Evolutionary conservation across 2,329 filamentous ascomycete genomes (phyloP).

Genomic region (Scedosporium minutisporum): DNA sequence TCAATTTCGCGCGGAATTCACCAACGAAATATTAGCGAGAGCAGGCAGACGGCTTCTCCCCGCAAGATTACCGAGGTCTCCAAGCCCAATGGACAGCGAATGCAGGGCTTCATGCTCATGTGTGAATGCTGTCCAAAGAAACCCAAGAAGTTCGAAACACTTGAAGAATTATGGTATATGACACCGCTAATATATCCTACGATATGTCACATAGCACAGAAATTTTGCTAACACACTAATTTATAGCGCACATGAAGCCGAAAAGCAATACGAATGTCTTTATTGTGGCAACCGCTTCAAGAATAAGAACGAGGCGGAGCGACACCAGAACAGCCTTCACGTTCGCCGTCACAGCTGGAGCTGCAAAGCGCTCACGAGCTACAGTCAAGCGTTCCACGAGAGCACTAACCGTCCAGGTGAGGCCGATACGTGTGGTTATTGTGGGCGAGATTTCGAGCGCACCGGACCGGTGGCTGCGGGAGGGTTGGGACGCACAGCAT

Average conservation of each 20-base stretch:
- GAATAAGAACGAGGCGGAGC: slow-evolving; percentile 96
- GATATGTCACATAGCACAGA: background rate
- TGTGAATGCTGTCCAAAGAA: slow-evolving; percentile 97
- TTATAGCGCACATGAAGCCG: slow-evolving; percentile 73
- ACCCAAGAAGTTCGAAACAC: slow-evolving; percentile 84
- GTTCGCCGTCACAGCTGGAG: slow-evolving; percentile 93
- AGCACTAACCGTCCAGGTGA: slow-evolving; percentile 58
- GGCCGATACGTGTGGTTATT: slow-evolving; percentile 85
- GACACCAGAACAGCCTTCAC: slow-evolving; percentile 92
- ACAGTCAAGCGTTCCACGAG: slow-evolving; percentile 77
- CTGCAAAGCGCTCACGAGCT: slow-evolving; percentile 73
- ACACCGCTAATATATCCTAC: background rate
- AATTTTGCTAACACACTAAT: background rate
- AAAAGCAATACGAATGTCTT: slow-evolving; percentile 91
- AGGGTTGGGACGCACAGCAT: slow-evolving; percentile 38
- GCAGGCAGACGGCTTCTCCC: slow-evolving; percentile 33
- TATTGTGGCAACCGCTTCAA: slow-evolving; percentile 96
- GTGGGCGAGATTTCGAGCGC: slow-evolving; percentile 75
- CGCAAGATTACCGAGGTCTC: slow-evolving; percentile 42
- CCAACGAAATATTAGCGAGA: slow-evolving; percentile 34
- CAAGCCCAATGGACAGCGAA: slow-evolving; percentile 35
- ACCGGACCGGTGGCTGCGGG: slow-evolving; percentile 19
- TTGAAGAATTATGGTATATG: slow-evolving; percentile 73
- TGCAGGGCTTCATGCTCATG: slow-evolving; percentile 46
- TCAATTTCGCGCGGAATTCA: slow-evolving; percentile 35